Evolutionary conservation across 179 eudicot genomes (phyloP), one percentile per base, ranked within the genome.

Genomic region (Pouteria campechiana): DNA sequence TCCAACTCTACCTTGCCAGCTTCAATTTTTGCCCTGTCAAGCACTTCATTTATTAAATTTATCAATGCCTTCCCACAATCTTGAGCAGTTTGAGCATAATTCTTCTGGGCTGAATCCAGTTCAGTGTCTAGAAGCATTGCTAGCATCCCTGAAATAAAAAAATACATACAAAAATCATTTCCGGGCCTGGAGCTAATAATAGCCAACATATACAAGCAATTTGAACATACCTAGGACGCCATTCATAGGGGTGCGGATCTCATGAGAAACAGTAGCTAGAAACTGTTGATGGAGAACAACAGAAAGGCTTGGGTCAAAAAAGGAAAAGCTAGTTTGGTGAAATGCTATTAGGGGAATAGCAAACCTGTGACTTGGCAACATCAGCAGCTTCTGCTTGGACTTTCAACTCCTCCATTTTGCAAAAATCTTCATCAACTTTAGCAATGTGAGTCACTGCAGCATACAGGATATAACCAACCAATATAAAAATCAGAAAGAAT

Each of bases 231-330:
- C 86, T 37, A 79, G 79, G 35, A 79, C 58, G 22, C 88, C 88
- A 55, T 79, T 76, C 83, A 79, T 76, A 23, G 88, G 88, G 23
- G 83, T 79, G 39, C 88, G 60, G 55, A 79, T 79, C 61, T 79
- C 88, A 37, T 79, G 88, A 0, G 88, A 79, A 39, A 79, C 80
- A 17, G 88, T 79, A 8, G 88, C 88, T 30, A 79, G 69, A 57
- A 79, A 79, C 83, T 79, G 83, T 45, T 54, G n/a, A 67, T 46
- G 6, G n/a, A 16, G 2, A 29, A 31, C 11, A 18, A 50, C n/a
- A n/a, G n/a, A n/a, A n/a, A n/a, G 37, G 13, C 6, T 15, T 11
- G 1, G 24, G 34, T 7, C 4, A 20, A n/a, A 39, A 11, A 37
- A 5, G 34, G 17, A 24, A 16, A 49, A 50, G 19, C 35, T 9